phyloP scores from a whole-genome alignment of 495 filamentous ascomycete genomes.

The Rhizodiscina lignyota region DNA sequence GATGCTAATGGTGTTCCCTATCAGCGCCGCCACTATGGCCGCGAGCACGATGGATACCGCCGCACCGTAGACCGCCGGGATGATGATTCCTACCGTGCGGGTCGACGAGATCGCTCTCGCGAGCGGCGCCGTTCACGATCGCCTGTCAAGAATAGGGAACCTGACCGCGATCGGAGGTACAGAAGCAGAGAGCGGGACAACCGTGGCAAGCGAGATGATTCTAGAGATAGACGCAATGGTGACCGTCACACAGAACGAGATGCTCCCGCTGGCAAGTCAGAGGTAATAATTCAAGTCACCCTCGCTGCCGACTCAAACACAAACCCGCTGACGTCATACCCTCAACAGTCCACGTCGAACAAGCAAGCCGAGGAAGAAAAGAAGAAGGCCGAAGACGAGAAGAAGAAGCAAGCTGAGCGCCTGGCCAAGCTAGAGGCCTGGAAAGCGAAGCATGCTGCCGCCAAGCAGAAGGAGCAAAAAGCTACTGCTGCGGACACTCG shows the following conservation, averaged over 20 bases:
- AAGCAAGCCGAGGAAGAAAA: constrained; percentile 32
- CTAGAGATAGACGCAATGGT: constrained; percentile 38
- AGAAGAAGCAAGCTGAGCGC: constrained; percentile 61
- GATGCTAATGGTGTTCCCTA: neutral
- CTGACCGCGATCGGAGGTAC: constrained; percentile 29
- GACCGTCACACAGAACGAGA: constrained; percentile 44
- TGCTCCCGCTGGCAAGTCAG: constrained; percentile 13
- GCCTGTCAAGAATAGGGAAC: constrained; percentile 35
- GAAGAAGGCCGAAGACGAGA: constrained; percentile 53
- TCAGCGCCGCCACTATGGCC: constrained; percentile 4
- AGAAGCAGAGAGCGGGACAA: constrained; percentile 31
- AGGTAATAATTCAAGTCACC: constrained; percentile 41
- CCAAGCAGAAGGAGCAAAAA: constrained; percentile 55
- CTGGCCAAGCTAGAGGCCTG: constrained; percentile 77
- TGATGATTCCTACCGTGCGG: constrained; percentile 17
- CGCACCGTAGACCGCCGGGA: constrained; percentile 1
- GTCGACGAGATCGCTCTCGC: constrained; percentile 6
- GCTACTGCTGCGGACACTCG: constrained; percentile 36
- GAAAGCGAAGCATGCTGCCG: constrained; percentile 67
- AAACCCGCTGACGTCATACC: constrained; percentile 23
- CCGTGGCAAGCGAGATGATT: constrained; percentile 52
- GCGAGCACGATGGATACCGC: neutral
- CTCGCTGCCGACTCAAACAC: constrained; percentile 12
- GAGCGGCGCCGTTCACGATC: constrained; percentile 5
- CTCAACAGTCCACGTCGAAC: too few relatives aligned